A percentile compares a stretch with the other conserved stretches of the same genome.
Conservation (phyloP, 768 basidiomycete species). For the Lactarius sanguifluus region DNA sequence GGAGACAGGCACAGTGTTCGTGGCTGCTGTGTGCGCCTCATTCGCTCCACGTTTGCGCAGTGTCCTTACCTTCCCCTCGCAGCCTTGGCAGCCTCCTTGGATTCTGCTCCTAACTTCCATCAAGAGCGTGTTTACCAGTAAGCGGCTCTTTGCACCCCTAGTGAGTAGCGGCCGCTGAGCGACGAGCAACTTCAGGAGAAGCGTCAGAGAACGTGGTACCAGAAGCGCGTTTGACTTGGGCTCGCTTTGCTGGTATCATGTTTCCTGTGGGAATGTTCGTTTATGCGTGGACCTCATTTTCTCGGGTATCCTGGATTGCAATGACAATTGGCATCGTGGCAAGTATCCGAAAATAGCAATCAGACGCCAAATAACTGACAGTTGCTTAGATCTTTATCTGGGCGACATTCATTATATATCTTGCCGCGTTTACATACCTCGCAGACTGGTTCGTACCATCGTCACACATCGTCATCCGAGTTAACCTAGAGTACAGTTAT, state of each 20-base stretch:
- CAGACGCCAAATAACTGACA: not conserved
- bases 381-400: constrained; percentile 41
- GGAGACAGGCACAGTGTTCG: constrained; percentile 58
- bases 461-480: not conserved
- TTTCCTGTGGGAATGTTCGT: constrained; percentile 67
- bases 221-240: constrained; percentile 61
- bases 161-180: not conserved
- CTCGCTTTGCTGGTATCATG: constrained; percentile 54
- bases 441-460: constrained; percentile 47
- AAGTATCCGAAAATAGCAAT: constrained; percentile 12
- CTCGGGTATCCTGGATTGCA: constrained; percentile 59
- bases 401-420: constrained; percentile 44
- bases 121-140: constrained; percentile 37
- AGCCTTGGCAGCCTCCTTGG: constrained; percentile 51
- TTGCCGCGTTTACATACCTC: constrained; percentile 48
- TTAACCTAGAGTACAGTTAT: constrained; percentile 34
- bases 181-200: constrained; percentile 29
- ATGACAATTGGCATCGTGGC: constrained; percentile 51
- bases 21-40: constrained; percentile 50
- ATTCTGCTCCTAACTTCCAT: constrained; percentile 35
- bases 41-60: constrained; percentile 10
- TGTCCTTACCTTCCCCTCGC: constrained; percentile 6
- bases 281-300: constrained; percentile 66
- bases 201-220: constrained; percentile 38
- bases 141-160: not conserved